Conservation (phyloP, 257 asterid genomes). For the Solanum corneliomulleri region DNA sequence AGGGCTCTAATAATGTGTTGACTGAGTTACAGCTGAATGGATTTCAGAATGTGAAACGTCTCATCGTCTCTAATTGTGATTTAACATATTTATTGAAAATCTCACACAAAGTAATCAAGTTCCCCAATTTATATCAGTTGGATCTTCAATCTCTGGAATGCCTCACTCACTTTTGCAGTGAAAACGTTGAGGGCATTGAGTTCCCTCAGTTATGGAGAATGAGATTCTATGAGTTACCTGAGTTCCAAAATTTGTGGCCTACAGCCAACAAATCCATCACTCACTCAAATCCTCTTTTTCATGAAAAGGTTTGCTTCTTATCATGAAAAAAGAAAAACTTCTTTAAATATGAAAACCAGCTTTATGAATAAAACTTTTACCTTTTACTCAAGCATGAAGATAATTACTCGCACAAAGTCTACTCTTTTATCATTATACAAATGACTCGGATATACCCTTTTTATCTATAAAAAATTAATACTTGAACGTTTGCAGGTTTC, state of each 20-base stretch:
- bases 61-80: fast-evolving
- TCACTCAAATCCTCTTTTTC: background rate
- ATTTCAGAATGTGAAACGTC: background rate
- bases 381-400: too few species aligned
- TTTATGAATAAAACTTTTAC: too few species aligned
- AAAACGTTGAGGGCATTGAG: background rate
- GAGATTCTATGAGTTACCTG: fast-evolving
- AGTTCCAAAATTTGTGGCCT: background rate
- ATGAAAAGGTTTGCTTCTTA: background rate
- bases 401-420: too few species aligned
- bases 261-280: background rate
- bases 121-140: background rate
- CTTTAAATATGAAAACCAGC: too few species aligned
- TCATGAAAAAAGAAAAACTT: too few species aligned
- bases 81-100: background rate
- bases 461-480: too few species aligned
- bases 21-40: background rate
- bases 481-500: too few species aligned
- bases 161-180: background rate
- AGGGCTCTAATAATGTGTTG: background rate
- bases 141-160: fast-evolving
- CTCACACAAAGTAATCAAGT: background rate
- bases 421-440: too few species aligned
- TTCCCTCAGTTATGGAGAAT: background rate
- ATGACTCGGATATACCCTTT: too few species aligned